These are phyloP conservation scores for Sugiyamaella chiloensis DNA, from an alignment of 805 yeast genomes.

Conservation along the genomic window DNA sequence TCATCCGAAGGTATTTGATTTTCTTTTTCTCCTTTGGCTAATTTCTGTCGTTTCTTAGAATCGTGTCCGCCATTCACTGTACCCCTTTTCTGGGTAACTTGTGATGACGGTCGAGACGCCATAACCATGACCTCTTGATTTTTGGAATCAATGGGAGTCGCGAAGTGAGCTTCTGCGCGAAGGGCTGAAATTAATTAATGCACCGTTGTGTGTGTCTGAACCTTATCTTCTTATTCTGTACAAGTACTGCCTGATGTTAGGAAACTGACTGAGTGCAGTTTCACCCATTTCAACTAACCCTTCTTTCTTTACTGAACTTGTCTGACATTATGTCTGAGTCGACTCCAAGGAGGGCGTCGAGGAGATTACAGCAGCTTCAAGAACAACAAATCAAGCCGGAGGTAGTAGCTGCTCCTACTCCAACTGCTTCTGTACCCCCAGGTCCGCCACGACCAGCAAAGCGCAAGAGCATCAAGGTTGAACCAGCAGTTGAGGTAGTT, in stretches of 20 bases:
- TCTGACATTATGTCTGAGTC: not conserved
- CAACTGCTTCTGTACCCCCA: too few species aligned
- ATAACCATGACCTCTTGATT: too few species aligned
- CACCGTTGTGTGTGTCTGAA: too few species aligned
- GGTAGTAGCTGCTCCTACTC: not conserved
- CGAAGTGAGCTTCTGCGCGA: too few species aligned
- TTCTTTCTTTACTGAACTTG: too few species aligned
- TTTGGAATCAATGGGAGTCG: too few species aligned
- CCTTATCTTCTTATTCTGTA: too few species aligned
- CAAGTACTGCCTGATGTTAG: too few species aligned
- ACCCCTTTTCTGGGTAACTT: not conserved
- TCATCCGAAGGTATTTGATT: constrained; percentile 3
- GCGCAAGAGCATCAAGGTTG: not conserved
- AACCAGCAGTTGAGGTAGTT: not conserved
- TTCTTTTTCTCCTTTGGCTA: not conserved
- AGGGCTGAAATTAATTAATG: too few species aligned
- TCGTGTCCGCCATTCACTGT: not conserved
- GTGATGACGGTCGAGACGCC: not conserved
- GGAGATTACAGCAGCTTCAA: not conserved
- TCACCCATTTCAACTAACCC: too few species aligned
- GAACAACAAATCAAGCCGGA: not conserved
- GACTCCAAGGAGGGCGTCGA: not conserved
- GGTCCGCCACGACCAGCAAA: too few species aligned
- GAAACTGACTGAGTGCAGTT: too few species aligned
- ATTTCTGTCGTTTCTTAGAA: not conserved